These are phyloP conservation scores for fission yeast (Schizosaccharomyces pombe) DNA, from an alignment of 805 yeast species.

Conservation along the genomic window ASM294v3 CU329670.1:773001-773500, in stretches of 20 bases:
- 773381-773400: slow-evolving; percentile 44
- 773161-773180: slow-evolving; percentile 68
- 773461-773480: slow-evolving; percentile 10
- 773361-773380: slow-evolving; percentile 42
- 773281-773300: slow-evolving; percentile 45
- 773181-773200: slow-evolving; percentile 25
- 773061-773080: slow-evolving; percentile 28
- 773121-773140: slow-evolving; percentile 27
- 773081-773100: slow-evolving; percentile 67
- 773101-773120: slow-evolving; percentile 59
- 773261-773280: slow-evolving; percentile 63
- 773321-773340: slow-evolving; percentile 25
- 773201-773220: slow-evolving; percentile 26
- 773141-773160: slow-evolving; percentile 57
- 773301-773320: slow-evolving; percentile 46
- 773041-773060: slow-evolving; percentile 22
- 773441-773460: slow-evolving; percentile 17
- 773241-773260: slow-evolving; percentile 79
- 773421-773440: slow-evolving; percentile 57
- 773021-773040: slow-evolving; percentile 17
- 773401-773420: slow-evolving; percentile 27
- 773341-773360: slow-evolving; percentile 16
- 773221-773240: slow-evolving; percentile 53
- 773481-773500: neutral
- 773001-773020: slow-evolving; percentile 10